Base-by-base conservation (phyloP, 139 green algal genomes). In the Chlamydomonas sphaeroides region DNA sequence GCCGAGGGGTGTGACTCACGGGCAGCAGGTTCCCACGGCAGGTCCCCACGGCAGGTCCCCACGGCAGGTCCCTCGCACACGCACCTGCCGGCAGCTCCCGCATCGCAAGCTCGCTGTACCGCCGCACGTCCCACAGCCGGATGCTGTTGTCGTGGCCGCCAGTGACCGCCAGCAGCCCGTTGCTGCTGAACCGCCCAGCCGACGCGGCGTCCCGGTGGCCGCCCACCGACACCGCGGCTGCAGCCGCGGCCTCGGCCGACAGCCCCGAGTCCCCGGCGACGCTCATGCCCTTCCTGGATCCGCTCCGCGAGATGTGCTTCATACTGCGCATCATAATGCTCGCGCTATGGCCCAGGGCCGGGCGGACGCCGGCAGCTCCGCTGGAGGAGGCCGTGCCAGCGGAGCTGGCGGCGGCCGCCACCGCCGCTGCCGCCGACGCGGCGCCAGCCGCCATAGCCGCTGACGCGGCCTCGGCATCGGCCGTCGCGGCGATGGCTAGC, bases 161-260 rank as follows among this genome's bases (percentile, higher is more conserved):
- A 0, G 75, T 73, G 21, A 82, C 32, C 42, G 42, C 62, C 61
- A 82, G 3, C n/a, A 14, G 21, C 21, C 75, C 75, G 45, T 49
- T 38, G 11, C 62, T 61, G 26, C 23, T n/a, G 42, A 82, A 72
- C 23, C 62, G 65, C 42, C 26, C 62, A 14, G 61, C 32, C 42
- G 42, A 25, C 75, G 73, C 75, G 15, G 62, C 62, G 62, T 82
- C 75, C 41, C 15, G 63, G 75, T 72, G 75, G 25, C 61, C 74
- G 38, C 38, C 28, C 2, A n/a, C n/a, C n/a, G n/a, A n/a, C n/a
- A n/a, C n/a, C n/a, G 1, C 25, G 33, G 53, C 71, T 6, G 35
- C 36, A 36, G 33, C 21, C 21, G 41, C 32, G 28, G 35, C 42
- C 71, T 38, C 45, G 7, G n/a, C 61, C 56, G 23, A 7, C 56